Base-by-base conservation (phyloP, 331 rosid species). In the Phaseolus coccineus region DNA sequence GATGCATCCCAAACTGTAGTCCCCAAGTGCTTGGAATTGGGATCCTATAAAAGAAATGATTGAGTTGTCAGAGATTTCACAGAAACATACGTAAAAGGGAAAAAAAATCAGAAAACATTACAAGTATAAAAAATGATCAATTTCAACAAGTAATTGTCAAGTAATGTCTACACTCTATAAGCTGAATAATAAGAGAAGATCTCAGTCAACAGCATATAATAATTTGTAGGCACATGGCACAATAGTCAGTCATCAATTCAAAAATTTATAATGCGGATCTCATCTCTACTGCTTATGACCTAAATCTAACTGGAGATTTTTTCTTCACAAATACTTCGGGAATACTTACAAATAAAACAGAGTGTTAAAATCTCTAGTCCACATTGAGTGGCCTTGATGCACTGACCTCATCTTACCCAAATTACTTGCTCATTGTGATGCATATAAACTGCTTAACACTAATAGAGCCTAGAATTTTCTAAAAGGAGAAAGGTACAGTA, bases 1-100 rank as follows among this genome's bases (percentile, higher is more conserved):
- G 99, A 95, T 30, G 99, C 97, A 84, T 95, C 98, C 99, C 99
- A 95, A 40, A 95, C 96, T 1, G 99, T 95, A 50, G 99, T 95
- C 79, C 99, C 99, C 66, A 91, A 80, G 88, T 95, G 98, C 89
- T 93, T 93, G 55, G 99, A 91, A 83, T 95, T 95, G 30, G 98
- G 99, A 84, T 93, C 98, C 99, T 95, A 83, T 62, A 12, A 25
- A 79, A 51, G 79, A 77, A 78, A 69, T 2, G 74, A 62, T 48
- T 31, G 51, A 70, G 74, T 44, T 2, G 76, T 82, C 71, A 87
- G 59, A 51, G 19, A 81, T 59, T 44, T 59, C 14, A 59, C 50
- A 72, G 28, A 65, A 37, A 85, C 51, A 77, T 40, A 10, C 56
- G 5, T 5, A 28, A 35, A 31, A 55, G 27, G 30, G 7, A 11